Percentiles rank a stretch among this genome's conserved stretches.
Conservation (phyloP, 768 basidiomycete genomes). For the Tricholoma flavovirens region DNA sequence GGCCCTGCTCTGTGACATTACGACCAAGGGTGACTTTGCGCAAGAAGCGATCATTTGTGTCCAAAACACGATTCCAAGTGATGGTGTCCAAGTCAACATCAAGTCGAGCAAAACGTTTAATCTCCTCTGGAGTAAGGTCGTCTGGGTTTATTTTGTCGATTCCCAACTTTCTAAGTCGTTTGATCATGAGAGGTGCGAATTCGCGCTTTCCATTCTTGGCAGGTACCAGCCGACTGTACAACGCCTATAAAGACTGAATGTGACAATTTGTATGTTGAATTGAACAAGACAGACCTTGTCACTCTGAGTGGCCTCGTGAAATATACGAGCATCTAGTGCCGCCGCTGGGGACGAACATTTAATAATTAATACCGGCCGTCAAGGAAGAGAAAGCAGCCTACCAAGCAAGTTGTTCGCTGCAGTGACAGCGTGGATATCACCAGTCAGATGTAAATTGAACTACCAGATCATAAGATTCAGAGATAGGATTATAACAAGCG, state of each 20-base stretch:
- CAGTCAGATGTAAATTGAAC: slow-evolving; percentile 96
- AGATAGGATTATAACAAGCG: not conserved
- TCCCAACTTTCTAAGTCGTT: slow-evolving; percentile 90
- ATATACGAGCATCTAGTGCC: slow-evolving; percentile 93
- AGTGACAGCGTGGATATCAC: slow-evolving; percentile 96
- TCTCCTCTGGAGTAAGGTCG: slow-evolving; percentile 89
- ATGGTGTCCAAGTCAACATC: slow-evolving; percentile 89
- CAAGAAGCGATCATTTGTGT: slow-evolving; percentile 95
- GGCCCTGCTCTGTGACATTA: slow-evolving; percentile 82
- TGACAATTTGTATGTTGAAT: not conserved
- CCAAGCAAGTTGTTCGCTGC: slow-evolving; percentile 96
- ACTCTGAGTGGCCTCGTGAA: slow-evolving; percentile 93
- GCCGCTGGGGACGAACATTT: slow-evolving; percentile 53
- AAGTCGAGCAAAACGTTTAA: slow-evolving; percentile 82
- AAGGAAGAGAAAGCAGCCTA: slow-evolving; percentile 23
- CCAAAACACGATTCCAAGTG: slow-evolving; percentile 96
- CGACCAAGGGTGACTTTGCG: slow-evolving; percentile 93
- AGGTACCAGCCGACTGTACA: slow-evolving; percentile 90
- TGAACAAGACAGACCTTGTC: slow-evolving; percentile 58
- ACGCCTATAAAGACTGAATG: slow-evolving; percentile 37
- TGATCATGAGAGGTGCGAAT: slow-evolving; percentile 95
- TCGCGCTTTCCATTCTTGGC: slow-evolving; percentile 90
- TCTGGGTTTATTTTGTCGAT: slow-evolving; percentile 92
- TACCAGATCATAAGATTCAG: slow-evolving; percentile 20
- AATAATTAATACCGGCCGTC: not conserved